Evolutionary conservation across 2,329 filamentous ascomycete genomes (phyloP).

Genomic region (Arthrobotrys pseudoclavata): DNA sequence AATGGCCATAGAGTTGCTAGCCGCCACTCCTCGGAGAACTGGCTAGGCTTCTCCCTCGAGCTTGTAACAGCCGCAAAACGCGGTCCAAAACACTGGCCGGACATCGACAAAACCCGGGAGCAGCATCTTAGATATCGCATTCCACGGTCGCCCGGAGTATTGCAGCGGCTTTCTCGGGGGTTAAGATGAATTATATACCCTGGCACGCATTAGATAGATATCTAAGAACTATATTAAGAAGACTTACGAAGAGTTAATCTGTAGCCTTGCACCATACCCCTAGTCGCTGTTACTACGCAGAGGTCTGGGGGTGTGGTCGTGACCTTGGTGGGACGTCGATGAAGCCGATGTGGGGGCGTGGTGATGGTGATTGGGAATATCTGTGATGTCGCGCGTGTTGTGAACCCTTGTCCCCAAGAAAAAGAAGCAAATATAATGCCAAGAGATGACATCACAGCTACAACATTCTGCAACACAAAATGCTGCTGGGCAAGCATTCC

Average conservation of each 20-base stretch:
- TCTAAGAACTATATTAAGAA: constrained; percentile 1
- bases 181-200: constrained; percentile 13
- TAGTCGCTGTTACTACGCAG: background rate
- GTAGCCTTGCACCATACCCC: background rate
- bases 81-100: constrained; percentile 21
- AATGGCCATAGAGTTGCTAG: constrained; percentile 17
- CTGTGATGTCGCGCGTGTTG: constrained; percentile 43
- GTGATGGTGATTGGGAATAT: constrained; percentile 50
- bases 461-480: constrained; percentile 24
- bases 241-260: constrained; percentile 7
- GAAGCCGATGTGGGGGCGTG: constrained; percentile 55
- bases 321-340: constrained; percentile 38
- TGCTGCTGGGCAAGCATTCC: too few relatives aligned
- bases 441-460: constrained; percentile 24
- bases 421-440: constrained; percentile 7
- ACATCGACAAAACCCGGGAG: constrained; percentile 36
- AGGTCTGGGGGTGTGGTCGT: constrained; percentile 3
- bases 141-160: constrained; percentile 57
- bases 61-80: constrained; percentile 40
- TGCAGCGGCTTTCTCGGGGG: constrained; percentile 25
- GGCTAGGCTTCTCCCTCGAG: constrained; percentile 23
- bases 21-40: constrained; percentile 36
- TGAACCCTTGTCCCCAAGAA: constrained; percentile 11
- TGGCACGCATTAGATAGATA: constrained; percentile 19
- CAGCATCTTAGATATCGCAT: constrained; percentile 34